phyloP scores from a whole-genome alignment of 106 monocot species.

The Hemerocallis citrina region DNA sequence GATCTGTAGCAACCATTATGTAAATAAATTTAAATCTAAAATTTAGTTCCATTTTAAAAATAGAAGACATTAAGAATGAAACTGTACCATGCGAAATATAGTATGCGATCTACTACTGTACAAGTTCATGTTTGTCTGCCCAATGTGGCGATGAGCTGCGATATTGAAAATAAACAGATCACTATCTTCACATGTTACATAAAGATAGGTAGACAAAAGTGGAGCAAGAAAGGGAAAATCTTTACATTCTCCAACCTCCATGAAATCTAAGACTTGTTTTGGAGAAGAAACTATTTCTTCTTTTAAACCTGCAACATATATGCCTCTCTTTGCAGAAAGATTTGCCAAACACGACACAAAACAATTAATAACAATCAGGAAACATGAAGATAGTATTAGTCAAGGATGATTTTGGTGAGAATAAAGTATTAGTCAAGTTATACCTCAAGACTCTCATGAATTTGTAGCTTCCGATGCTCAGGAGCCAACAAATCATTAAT shows the following conservation, averaged over 20 bases:
- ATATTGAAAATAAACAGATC: not conserved
- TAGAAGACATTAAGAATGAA: not conserved
- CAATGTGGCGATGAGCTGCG: slow-evolving; percentile 94
- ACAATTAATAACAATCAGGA: not conserved
- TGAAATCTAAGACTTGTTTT: slow-evolving; percentile 76
- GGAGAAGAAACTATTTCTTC: slow-evolving; percentile 88
- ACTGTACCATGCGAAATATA: slow-evolving; percentile 82
- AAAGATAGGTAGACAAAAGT: not conserved
- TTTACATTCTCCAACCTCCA: slow-evolving; percentile 96
- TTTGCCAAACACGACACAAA: not conserved
- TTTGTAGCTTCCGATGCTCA: slow-evolving; percentile 87
- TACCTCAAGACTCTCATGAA: slow-evolving; percentile 96
- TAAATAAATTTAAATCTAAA: not conserved
- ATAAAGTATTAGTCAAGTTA: not conserved
- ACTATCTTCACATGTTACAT: not conserved
- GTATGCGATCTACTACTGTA: slow-evolving; percentile 98
- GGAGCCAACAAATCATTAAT: slow-evolving; percentile 95
- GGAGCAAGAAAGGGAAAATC: not conserved
- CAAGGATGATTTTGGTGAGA: no score
- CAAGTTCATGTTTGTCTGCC: slow-evolving; percentile 96
- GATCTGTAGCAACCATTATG: slow-evolving; percentile 32
- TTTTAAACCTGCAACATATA: slow-evolving; percentile 92
- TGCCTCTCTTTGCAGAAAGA: slow-evolving; percentile 61
- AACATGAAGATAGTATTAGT: not conserved
- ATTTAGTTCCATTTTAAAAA: not conserved